Percentiles rank a stretch among this genome's conserved stretches.
Evolutionary conservation across 768 basidiomycete species (phyloP).

Genomic region (Boletellus emodensis): DNA sequence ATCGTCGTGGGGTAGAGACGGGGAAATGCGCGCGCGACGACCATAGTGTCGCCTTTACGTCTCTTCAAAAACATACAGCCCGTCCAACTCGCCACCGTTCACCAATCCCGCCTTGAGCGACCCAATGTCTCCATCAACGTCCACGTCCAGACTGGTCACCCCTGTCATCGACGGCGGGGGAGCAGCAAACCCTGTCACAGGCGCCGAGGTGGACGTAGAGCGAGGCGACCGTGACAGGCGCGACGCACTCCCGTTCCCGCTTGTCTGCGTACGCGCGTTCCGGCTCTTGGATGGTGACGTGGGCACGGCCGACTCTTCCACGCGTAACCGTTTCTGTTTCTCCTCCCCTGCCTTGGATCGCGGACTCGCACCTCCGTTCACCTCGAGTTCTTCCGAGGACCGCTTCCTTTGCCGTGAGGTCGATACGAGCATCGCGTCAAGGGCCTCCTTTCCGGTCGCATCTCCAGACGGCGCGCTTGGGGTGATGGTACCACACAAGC

Average conservation of each 20-base stretch:
- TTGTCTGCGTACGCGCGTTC: not conserved
- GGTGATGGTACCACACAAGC: not conserved
- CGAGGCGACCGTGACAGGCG: slow-evolving; percentile 10
- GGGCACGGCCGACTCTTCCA: slow-evolving; percentile 14
- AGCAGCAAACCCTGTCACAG: slow-evolving; percentile 11
- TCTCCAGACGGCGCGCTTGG: not conserved
- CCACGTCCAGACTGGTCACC: slow-evolving; percentile 15
- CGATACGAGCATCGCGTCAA: slow-evolving; percentile 6
- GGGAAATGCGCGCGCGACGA: not conserved
- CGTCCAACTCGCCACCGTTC: slow-evolving; percentile 30
- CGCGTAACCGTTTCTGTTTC: slow-evolving; percentile 28
- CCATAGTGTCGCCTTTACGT: slow-evolving; percentile 1
- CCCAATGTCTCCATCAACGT: slow-evolving; percentile 16
- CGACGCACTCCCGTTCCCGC: not conserved
- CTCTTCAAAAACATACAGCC: slow-evolving; percentile 30
- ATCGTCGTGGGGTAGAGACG: not conserved
- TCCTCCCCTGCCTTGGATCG: slow-evolving; percentile 13
- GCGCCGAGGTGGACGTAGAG: not conserved
- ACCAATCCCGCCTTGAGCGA: slow-evolving; percentile 27
- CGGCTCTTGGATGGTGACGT: slow-evolving; percentile 6
- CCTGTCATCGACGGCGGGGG: slow-evolving; percentile 22
- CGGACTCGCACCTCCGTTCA: slow-evolving; percentile 5
- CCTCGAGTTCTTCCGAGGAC: slow-evolving; percentile 48
- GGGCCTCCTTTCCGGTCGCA: not conserved
- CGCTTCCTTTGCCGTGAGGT: slow-evolving; percentile 39